Base-by-base conservation (phyloP, 2,329 filamentous ascomycete genomes). In the Neofusicoccum sp. region DNA sequence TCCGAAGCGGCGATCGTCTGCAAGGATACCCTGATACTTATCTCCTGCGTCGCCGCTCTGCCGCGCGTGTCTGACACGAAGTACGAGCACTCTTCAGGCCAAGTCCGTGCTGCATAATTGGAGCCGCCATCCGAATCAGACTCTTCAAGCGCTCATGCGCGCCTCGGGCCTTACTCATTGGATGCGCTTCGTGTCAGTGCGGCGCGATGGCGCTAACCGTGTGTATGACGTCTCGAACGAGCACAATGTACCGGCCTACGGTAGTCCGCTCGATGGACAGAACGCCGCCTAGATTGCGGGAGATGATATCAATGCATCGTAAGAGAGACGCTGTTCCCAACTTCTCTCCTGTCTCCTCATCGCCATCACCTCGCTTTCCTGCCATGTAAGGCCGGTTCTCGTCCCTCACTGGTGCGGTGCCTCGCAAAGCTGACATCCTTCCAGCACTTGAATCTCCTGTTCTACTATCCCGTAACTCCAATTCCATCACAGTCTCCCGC, bases 141-240 rank as follows among this genome's bases (percentile, higher is more conserved):
- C n/a, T 22, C 6, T 29, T 8, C 45, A 29, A 28, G 45, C 45
- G 22, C 22, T 22, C 45, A 22, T 48, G 45, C 45, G 16, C 45
- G n/a, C 16, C n/a, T 31, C 45, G 28, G 45, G 22, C n/a, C n/a
- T 22, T 9, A 28, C 4, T 16, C 12, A 22, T 22, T 22, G 22
- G 22, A 22, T 2, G 22, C 22, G 22, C 22, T 22, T 22, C 22
- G 22, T 22, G 22, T 22, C 22, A 22, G 22, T 22, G 22, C 22
- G 7, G 39, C 3, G 34, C 28, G 36, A 58, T 22, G 34, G 54
- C 54, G 41, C 54, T 58, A 45, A 9, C 11, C 31, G 39, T 58
- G 8, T 47, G 54, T 58, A 58, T 58, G 54, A 58, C 54, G 54
- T 37, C 9, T 58, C 28, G 52, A 45, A 22, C 29, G 29, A 37